Evolutionary conservation across 139 green algal species (phyloP), one percentile per base, ranked within the genome.

Genomic region (Chlamydomonas sphaeroides): DNA sequence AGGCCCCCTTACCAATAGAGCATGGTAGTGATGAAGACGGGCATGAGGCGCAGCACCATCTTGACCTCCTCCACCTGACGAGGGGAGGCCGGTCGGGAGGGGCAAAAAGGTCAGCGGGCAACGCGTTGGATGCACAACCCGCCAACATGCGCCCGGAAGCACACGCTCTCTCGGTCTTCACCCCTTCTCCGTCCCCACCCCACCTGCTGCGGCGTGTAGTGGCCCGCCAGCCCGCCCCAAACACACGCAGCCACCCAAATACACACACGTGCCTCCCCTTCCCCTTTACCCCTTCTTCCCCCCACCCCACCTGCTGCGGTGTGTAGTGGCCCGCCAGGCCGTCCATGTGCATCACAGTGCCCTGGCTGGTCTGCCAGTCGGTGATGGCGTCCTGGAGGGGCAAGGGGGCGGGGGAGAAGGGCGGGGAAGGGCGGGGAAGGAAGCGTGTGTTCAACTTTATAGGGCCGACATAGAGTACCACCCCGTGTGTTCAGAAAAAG

Each of bases 21-120:
- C 68, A 96, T 93, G 36, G 92, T 97, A 79, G 93, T 92, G 79
- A 91, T 90, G 87, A 98, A 98, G 28, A 99, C 88, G 53, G 96
- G 96, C 77, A 98, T 88, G 87, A 98, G 91, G 61, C 96, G 90
- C 85, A 98, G 80, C 77, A 99, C 95, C 80, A 97, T 85, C 88
- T 96, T 96, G 32, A 98, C 96, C 91, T 98, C 95, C 86, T 98
- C 94, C 68, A 98, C 95, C 90, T 62, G 51, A 6, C 51, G 20
- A 17, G 17, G 51, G 51, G 17, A 61, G 45, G 45, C 11, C 10
- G 45, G 14, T 10, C 11, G 45, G 14, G 45, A 53, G 45, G 45
- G 45, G 45, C 11, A n/a, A n/a, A n/a, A n/a, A n/a, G n/a, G n/a
- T n/a, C n/a, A n/a, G n/a, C n/a, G n/a, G n/a, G n/a, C n/a, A n/a